Base-by-base conservation (phyloP, 2,329 filamentous ascomycete species). In the Aspergillus niger region DNA sequence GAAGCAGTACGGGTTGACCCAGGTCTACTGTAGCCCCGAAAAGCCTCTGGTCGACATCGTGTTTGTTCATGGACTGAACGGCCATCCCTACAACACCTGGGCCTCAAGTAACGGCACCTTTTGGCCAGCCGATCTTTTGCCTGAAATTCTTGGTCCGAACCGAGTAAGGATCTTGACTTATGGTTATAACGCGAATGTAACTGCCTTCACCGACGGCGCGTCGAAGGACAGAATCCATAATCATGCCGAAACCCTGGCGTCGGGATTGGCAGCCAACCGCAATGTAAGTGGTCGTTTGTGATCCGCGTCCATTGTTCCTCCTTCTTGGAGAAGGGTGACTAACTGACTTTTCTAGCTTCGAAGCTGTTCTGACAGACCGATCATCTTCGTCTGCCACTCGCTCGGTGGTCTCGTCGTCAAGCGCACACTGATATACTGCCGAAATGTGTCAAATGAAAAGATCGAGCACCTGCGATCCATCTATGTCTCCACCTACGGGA, bases 351-450 rank as follows among this genome's bases (percentile, higher is more conserved):
- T 39, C 2, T 71, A 77, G 78, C 68, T 77, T 52, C 73, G 73
- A 61, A 66, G 83, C 55, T 85, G 84, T 5, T 76, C 79, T 36
- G 80, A 82, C 24, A 85, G 87, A 48, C 88, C 90, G 5, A 90
- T 93, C 66, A 87, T 93, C 62, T 93, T 89, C 81, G 85, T 92
- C 38, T 89, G 85, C 54, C 90, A 92, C 73, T 90, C 88, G 55
- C 79, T 92, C 2, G 90, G 90, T 3, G 90, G 90, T 6, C 85
- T 92, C 61, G 78, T 92, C 2, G 83, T 89, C 55, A 92, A 92
- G 74, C 81, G 87, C 50, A 87, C 88, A 1, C 77, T 92, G 51
- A 81, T 90, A 53, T 87, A 89, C 71, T 89, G 87, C 49, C 84
- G 85, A 65, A 88, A 86, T 67, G 72, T 90, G 11, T 81, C 80